These are phyloP conservation scores for Aspergillus alliaceus DNA, from an alignment of 2,329 filamentous ascomycete species.

Conservation along the genomic window DNA sequence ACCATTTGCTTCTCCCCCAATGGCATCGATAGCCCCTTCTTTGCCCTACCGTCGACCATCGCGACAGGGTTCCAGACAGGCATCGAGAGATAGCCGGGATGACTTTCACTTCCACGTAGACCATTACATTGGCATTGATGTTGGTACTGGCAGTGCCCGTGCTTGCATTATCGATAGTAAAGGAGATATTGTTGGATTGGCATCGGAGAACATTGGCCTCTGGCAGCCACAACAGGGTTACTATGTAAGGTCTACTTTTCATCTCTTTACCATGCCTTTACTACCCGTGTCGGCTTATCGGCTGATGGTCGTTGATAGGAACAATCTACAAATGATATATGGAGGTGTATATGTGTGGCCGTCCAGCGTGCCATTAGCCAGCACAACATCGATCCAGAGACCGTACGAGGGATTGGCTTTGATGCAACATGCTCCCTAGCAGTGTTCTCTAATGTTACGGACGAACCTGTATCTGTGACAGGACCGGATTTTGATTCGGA, in stretches of 20 bases:
- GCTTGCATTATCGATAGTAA: conserved; percentile 92
- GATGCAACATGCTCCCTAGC: conserved; percentile 97
- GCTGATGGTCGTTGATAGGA: conserved; percentile 58
- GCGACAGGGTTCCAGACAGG: conserved; percentile 36
- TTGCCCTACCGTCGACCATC: conserved; percentile 35
- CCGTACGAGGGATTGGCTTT: conserved; percentile 89
- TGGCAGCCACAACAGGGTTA: conserved; percentile 76
- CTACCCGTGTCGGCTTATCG: not conserved
- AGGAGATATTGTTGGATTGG: conserved; percentile 77
- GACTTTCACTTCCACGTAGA: conserved; percentile 58
- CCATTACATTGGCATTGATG: conserved; percentile 84
- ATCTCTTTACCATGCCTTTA: not conserved
- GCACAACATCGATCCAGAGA: conserved; percentile 72
- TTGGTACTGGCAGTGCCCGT: conserved; percentile 91
- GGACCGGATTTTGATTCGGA: conserved; percentile 85
- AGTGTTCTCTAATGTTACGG: conserved; percentile 84
- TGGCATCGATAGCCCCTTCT: conserved; percentile 27
- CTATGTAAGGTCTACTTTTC: conserved; percentile 58
- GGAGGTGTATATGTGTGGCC: conserved; percentile 88
- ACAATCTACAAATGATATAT: conserved; percentile 97
- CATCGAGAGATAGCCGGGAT: conserved; percentile 51
- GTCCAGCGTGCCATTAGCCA: conserved; percentile 80
- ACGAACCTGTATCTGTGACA: conserved; percentile 88
- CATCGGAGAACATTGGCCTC: conserved; percentile 73
- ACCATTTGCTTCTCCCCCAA: conserved; percentile 10